Conservation (phyloP, 2,329 filamentous ascomycete species). For the Calonectria crousiana region DNA sequence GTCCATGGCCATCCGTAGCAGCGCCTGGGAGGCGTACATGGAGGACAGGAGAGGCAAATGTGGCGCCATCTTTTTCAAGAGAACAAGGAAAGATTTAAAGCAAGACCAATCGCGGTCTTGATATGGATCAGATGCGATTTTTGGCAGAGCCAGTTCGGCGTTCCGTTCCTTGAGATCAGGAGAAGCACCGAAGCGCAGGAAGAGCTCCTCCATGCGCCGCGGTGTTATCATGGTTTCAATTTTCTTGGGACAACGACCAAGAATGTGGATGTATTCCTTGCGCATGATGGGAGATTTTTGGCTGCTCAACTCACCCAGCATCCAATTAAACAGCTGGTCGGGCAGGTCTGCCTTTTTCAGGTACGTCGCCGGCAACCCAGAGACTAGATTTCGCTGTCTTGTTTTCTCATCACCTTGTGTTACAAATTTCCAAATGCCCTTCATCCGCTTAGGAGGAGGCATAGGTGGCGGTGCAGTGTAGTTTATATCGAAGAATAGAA, state of each 20-base stretch:
- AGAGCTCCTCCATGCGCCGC: constrained; percentile 63
- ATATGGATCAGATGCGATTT: constrained; percentile 44
- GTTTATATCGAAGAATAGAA: constrained; percentile 63
- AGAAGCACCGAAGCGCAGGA: constrained; percentile 69
- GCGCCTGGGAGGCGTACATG: constrained; percentile 57
- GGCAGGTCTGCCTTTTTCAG: constrained; percentile 58
- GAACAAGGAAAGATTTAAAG: constrained; percentile 57
- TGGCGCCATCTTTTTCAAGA: constrained; percentile 55
- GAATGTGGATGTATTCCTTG: constrained; percentile 70
- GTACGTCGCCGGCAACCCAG: constrained; percentile 69
- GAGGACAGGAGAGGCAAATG: constrained; percentile 50
- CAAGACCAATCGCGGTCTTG: constrained; percentile 59
- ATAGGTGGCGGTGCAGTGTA: constrained; percentile 42
- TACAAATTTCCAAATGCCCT: constrained; percentile 62
- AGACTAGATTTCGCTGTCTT: constrained; percentile 70
- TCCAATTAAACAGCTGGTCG: constrained; percentile 75
- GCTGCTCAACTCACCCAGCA: constrained; percentile 69
- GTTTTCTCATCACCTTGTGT: constrained; percentile 56
- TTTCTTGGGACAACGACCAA: constrained; percentile 59
- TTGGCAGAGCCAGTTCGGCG: constrained; percentile 37
- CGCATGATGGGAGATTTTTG: constrained; percentile 69
- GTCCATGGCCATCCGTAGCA: constrained; percentile 69
- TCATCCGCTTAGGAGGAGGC: constrained; percentile 46
- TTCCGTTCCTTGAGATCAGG: constrained; percentile 54
- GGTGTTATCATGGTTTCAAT: constrained; percentile 59